Evolutionary conservation across 768 basidiomycete species (phyloP).

Genomic region (Collybia mongolica): DNA sequence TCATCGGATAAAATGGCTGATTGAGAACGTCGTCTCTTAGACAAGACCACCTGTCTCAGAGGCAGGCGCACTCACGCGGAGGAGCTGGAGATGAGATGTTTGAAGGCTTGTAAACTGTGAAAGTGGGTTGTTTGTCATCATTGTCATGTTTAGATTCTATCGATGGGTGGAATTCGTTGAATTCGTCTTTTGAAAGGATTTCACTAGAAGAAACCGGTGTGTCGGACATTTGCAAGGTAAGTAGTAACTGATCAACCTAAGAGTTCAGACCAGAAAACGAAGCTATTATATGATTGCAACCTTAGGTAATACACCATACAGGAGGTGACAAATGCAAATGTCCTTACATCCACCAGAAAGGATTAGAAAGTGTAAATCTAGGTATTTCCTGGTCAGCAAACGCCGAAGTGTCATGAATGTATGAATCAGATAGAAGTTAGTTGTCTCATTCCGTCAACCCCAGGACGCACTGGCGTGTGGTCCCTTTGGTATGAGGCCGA

Average conservation of each 20-base stretch:
- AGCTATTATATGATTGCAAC: slow-evolving; percentile 12
- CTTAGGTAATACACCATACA: slow-evolving; percentile 22
- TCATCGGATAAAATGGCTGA: slow-evolving; percentile 63
- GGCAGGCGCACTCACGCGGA: slow-evolving; percentile 29
- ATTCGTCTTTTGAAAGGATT: background rate
- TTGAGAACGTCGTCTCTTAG: slow-evolving; percentile 1
- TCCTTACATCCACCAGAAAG: slow-evolving; percentile 28
- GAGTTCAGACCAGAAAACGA: background rate
- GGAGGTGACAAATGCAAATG: slow-evolving; percentile 9
- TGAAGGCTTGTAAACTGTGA: slow-evolving; percentile 52
- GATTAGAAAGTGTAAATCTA: slow-evolving; percentile 2
- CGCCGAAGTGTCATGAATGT: too few species aligned
- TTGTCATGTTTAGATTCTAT: slow-evolving; percentile 4
- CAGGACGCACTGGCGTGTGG: slow-evolving; percentile 75
- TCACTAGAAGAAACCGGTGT: slow-evolving; percentile 10
- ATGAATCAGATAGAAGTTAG: slow-evolving; percentile 44
- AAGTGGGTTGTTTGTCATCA: slow-evolving; percentile 17
- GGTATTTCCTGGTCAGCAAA: too few species aligned
- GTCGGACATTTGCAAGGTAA: slow-evolving; percentile 10
- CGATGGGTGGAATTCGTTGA: background rate
- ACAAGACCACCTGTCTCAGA: background rate
- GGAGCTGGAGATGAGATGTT: slow-evolving; percentile 20
- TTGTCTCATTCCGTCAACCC: slow-evolving; percentile 73
- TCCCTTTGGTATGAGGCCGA: slow-evolving; percentile 65
- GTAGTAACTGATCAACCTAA: background rate